Evolutionary conservation across 305 asterid species (phyloP).

Genomic region (Ajuga reptans): DNA sequence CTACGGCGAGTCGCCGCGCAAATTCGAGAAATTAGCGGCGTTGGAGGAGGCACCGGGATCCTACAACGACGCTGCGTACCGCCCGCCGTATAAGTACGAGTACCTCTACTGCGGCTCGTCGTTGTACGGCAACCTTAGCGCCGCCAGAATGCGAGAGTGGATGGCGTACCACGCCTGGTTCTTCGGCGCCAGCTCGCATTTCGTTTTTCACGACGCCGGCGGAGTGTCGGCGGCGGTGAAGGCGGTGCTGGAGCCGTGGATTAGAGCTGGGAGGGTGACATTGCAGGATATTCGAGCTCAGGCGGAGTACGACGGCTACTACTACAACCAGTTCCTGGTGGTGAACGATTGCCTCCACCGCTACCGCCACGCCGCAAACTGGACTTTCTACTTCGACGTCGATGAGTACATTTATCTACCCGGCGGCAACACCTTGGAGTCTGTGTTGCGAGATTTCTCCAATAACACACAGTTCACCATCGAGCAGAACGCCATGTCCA

Average conservation of each 20-base stretch:
- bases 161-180: slow-evolving; percentile 72
- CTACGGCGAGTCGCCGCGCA: slow-evolving; percentile 39
- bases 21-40: slow-evolving; percentile 44
- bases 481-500: slow-evolving; percentile 67
- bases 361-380: slow-evolving; percentile 52
- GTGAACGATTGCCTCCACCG: slow-evolving; percentile 72
- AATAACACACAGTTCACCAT: slow-evolving; percentile 63
- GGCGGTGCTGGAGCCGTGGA: slow-evolving; percentile 68
- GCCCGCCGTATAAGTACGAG: slow-evolving; percentile 49
- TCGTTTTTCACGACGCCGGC: slow-evolving; percentile 65
- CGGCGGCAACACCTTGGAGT: slow-evolving; percentile 37
- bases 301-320: slow-evolving; percentile 58
- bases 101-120: slow-evolving; percentile 66
- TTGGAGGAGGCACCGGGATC: slow-evolving; percentile 47
- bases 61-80: slow-evolving; percentile 38
- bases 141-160: slow-evolving; percentile 59
- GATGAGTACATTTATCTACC: slow-evolving; percentile 61
- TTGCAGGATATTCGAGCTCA: slow-evolving; percentile 56
- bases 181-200: slow-evolving; percentile 51
- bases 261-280: slow-evolving; percentile 49
- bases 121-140: slow-evolving; percentile 51
- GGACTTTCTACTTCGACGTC: slow-evolving; percentile 64
- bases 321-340: slow-evolving; percentile 61
- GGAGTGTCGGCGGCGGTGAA: slow-evolving; percentile 56
- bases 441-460: slow-evolving; percentile 42